Base-by-base conservation (phyloP, 805 yeast species). In the Pichia cabralensis region DNA sequence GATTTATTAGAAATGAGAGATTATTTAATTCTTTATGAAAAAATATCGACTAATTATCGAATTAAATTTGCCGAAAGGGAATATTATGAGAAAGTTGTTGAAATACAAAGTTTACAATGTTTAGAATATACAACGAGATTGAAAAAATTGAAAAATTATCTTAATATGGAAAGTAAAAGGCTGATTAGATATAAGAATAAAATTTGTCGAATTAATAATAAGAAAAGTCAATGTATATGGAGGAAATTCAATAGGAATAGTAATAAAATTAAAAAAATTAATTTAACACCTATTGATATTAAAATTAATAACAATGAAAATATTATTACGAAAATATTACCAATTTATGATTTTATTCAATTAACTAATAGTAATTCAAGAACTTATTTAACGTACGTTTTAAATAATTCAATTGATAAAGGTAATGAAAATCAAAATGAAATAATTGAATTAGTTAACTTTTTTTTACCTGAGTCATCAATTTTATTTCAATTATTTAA, bases 1-100 rank as follows among this genome's bases (percentile, higher is more conserved):
- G 66, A 62, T 41, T 31, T 60, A 25, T 38, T 39, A 4, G 67
- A 63, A 31, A 34, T 34, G 25, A 44, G 59, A 30, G 66, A 61
- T 35, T 53, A 40, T 31, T 60, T 56, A 29, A 22, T 61, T 6
- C 30, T 51, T 8, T 41, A 57, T 20, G 39, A 53, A 14, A 48
- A 52, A 27, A 30, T 45, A 3, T 41, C 40, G 45, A 42, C 50
- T 26, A 38, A 49, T 5, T 58, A 51, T 34, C 41, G 42, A 24
- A 45, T 49, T 21, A 45, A 52, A 22, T 49, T 51, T 24, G 47
- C 50, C 8, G 21, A 51, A 22, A 44, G 43, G 11, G 37, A 39
- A 6, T 60, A 46, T 34, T 41, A 53, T 13, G 39, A 46, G 7
- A 56, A 52, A 20, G 30, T 50, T 3, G 17, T 47, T 13, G 57